Percentiles rank a stretch among this genome's conserved stretches.
phyloP scores from a whole-genome alignment of 2,329 filamentous ascomycete species.

The Ophiostoma ips region DNA sequence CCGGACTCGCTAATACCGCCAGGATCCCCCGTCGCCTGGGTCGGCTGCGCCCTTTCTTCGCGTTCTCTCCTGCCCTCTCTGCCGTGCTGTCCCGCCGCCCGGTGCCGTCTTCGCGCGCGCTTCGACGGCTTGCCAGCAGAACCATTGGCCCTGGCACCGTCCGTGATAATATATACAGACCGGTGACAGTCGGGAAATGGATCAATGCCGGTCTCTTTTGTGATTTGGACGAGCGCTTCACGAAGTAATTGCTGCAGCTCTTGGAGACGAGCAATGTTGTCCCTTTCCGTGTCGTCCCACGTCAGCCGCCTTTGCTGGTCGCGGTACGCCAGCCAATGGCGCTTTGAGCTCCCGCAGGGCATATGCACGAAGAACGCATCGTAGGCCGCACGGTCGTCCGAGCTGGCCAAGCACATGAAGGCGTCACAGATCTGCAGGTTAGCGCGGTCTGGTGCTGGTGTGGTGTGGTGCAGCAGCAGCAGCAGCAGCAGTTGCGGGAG shows the following conservation, averaged over 20 bases:
- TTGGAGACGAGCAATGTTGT: background rate
- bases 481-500: too few species aligned
- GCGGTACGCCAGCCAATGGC: conserved; percentile 2
- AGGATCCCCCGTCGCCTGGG: background rate
- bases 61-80: background rate
- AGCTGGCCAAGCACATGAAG: conserved; percentile 3
- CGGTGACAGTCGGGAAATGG: too few species aligned
- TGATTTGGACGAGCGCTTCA: too few species aligned
- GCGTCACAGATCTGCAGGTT: conserved; percentile 1
- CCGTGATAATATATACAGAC: too few species aligned
- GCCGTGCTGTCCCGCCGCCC: background rate
- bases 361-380: conserved; percentile 5
- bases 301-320: conserved; percentile 2
- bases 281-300: background rate
- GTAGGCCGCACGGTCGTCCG: conserved; percentile 3
- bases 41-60: background rate
- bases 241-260: background rate
- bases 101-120: background rate
- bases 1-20: background rate
- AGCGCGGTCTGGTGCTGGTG: background rate
- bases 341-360: conserved; percentile 5
- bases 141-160: too few species aligned
- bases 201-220: too few species aligned
- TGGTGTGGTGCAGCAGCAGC: too few species aligned
- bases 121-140: too few species aligned